Percentiles rank a stretch among this genome's conserved stretches.
Evolutionary conservation across 495 filamentous ascomycete species (phyloP).

Genomic region (Oidiodendron maius): DNA sequence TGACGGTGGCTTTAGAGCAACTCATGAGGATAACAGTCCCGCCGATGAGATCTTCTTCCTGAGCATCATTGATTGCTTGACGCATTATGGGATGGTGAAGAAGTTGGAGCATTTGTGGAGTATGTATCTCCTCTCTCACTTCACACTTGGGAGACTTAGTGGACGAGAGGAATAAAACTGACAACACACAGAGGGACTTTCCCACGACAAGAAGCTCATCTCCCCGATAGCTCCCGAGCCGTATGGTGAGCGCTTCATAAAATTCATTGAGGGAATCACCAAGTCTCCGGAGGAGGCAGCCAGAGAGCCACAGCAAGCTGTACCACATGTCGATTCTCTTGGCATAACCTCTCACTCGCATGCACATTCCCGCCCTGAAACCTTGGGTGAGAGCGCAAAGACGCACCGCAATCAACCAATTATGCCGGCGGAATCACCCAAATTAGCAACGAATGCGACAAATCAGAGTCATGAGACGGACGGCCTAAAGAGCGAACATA

Average conservation of each 20-base stretch:
- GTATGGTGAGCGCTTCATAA: constrained; percentile 91
- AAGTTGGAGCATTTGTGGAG: constrained; percentile 21
- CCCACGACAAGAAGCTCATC: constrained; percentile 73
- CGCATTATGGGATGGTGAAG: constrained; percentile 45
- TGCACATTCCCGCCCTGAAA: constrained; percentile 17
- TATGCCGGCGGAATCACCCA: constrained; percentile 30
- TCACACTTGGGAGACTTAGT: neutral
- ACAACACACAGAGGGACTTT: constrained; percentile 86
- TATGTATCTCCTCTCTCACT: constrained; percentile 5
- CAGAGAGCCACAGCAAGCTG: constrained; percentile 47
- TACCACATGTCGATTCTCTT: constrained; percentile 19
- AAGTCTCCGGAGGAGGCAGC: constrained; percentile 81
- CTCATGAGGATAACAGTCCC: constrained; percentile 78
- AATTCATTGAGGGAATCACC: constrained; percentile 86
- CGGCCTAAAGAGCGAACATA: constrained; percentile 25
- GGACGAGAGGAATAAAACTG: constrained; percentile 21
- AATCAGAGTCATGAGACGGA: constrained; percentile 41
- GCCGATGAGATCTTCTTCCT: constrained; percentile 96
- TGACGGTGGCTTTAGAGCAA: constrained; percentile 89
- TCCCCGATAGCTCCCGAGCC: constrained; percentile 87
- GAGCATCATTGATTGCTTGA: constrained; percentile 96
- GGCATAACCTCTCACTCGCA: constrained; percentile 14
- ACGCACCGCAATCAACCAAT: constrained; percentile 25
- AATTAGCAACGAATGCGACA: constrained; percentile 35
- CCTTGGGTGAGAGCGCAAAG: constrained; percentile 15